Evolutionary conservation across 306 rosid genomes (phyloP).

Genomic region (Trifolium repens): DNA sequence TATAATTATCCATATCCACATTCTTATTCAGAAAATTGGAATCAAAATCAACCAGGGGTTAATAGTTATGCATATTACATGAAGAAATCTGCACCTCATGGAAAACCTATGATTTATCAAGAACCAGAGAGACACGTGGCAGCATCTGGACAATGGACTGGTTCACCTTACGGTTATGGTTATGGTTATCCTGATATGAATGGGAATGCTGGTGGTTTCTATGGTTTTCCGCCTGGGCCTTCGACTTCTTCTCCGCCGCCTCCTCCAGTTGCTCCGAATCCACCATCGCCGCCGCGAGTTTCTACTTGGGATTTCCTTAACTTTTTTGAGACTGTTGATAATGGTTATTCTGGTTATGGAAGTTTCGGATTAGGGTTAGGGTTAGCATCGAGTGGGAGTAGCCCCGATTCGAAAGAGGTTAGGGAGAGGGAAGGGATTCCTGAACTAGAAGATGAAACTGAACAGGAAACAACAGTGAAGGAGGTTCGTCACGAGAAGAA

Average conservation of each 20-base stretch:
- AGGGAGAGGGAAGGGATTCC: constrained; percentile 98
- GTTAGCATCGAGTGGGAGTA: constrained; percentile 68
- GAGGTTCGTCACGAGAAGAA: constrained; percentile 46
- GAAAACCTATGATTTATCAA: constrained; percentile 57
- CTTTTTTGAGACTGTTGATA: constrained; percentile 67
- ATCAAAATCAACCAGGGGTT: constrained; percentile 30
- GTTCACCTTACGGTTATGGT: constrained; percentile 46
- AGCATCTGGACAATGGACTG: constrained; percentile 53
- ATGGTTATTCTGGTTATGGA: constrained; percentile 54
- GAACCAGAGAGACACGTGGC: constrained; percentile 58
- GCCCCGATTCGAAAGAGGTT: constrained; percentile 93
- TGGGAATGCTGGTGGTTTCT: constrained; percentile 48
- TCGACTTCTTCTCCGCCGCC: constrained; percentile 51
- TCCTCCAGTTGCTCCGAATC: constrained; percentile 65
- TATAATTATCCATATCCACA: constrained; percentile 33
- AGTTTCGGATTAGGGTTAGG: constrained; percentile 29
- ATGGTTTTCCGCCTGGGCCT: constrained; percentile 52
- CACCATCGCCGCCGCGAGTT: constrained; percentile 90
- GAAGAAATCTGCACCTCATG: constrained; percentile 65
- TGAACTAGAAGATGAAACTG: constrained; percentile 92
- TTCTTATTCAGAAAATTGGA: constrained; percentile 41
- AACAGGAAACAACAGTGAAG: constrained; percentile 59
- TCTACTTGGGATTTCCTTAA: constrained; percentile 87
- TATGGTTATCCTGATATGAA: constrained; percentile 29
- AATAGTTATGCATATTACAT: constrained; percentile 61